A percentile compares a stretch with the other conserved stretches of the same genome.
Conservation (phyloP, 352 stramenopile species). For the Phytopythium boreale region DNA sequence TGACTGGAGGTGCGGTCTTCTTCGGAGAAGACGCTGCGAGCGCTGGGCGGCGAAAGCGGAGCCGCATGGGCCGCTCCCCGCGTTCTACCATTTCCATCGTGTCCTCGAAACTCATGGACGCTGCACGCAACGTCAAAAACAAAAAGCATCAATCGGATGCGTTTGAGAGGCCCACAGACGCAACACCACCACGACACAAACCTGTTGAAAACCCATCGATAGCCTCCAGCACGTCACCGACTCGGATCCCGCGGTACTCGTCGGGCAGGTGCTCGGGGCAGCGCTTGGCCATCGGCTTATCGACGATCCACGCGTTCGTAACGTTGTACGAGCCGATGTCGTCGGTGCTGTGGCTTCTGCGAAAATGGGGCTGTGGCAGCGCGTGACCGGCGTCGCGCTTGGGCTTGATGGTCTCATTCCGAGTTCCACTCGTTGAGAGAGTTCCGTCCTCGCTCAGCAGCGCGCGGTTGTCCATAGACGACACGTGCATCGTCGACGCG, state of each 20-base stretch:
- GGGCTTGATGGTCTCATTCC: background rate
- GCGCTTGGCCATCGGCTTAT: conserved; percentile 47
- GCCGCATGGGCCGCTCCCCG: conserved; percentile 51
- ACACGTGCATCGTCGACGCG: conserved; percentile 28
- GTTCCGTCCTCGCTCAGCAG: conserved; percentile 47
- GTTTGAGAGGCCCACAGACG: conserved; percentile 1
- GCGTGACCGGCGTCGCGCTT: background rate
- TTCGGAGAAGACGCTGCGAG: conserved; percentile 18
- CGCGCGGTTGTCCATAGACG: conserved; percentile 24
- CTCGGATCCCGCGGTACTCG: conserved; percentile 39
- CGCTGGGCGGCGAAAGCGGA: conserved; percentile 46
- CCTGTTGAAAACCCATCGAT: conserved; percentile 70
- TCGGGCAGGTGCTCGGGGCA: conserved; percentile 22
- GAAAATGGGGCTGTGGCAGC: conserved; percentile 10
- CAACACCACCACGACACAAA: conserved; percentile 11
- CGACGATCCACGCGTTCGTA: conserved; percentile 38
- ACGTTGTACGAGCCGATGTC: conserved; percentile 39
- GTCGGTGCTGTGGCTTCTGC: conserved; percentile 62
- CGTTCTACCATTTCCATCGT: conserved; percentile 49
- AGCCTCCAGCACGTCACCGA: conserved; percentile 69
- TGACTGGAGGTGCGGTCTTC: background rate
- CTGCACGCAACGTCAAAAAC: conserved; percentile 11
- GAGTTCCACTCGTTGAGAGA: background rate
- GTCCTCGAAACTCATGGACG: conserved; percentile 58
- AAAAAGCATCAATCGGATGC: background rate